Evolutionary conservation across 352 stramenopile species (phyloP), one percentile per base, ranked within the genome.

Genomic region (Globisporangium iwayamae): DNA sequence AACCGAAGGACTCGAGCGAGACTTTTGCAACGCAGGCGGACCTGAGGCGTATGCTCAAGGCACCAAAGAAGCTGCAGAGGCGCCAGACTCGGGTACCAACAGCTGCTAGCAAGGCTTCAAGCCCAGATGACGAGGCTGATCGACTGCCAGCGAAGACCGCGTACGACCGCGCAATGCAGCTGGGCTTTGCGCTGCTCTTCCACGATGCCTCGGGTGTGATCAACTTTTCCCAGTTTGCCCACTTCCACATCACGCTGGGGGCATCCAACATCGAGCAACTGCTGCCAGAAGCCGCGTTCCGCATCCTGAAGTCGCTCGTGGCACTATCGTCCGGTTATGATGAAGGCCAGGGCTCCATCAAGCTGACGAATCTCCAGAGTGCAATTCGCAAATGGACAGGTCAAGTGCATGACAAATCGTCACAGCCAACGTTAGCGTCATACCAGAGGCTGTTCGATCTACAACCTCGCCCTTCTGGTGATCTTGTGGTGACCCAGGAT

Each of bases 201-300:
- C 84, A 90, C 51, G 80, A 93, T 51, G 71, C 70, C 8, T 90
- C 82, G 0, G 83, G 82, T 2, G 74, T 94, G 5, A 77, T 93
- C 36, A 96, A 94, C 59, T 96, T 96, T 48, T 96, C 87, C 3
- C 87, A 96, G 69, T 94, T 96, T 72, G 87, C 85, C 22, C 83
- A 96, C 63, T 96, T 96, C 38, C 85, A 96, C 66, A 96, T 96
- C 60, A 81, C 83, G 11, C 67, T 94, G 4, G 78, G 79, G 5
- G 73, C 81, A 41, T 80, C 80, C 4, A 89, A 79, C 51, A 79
- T 87, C 18, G 83, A 93, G 41, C 87, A 93, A 45, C 60, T 93
- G 18, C 70, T 93, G 25, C 76, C 87, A 0, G 82, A 95, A 58
- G 87, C 85, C 13, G 75, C 83, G 25, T 95, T 93, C 55, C 87